phyloP scores from a whole-genome alignment of 179 eudicot species.

The Heliamphora pulchella region DNA sequence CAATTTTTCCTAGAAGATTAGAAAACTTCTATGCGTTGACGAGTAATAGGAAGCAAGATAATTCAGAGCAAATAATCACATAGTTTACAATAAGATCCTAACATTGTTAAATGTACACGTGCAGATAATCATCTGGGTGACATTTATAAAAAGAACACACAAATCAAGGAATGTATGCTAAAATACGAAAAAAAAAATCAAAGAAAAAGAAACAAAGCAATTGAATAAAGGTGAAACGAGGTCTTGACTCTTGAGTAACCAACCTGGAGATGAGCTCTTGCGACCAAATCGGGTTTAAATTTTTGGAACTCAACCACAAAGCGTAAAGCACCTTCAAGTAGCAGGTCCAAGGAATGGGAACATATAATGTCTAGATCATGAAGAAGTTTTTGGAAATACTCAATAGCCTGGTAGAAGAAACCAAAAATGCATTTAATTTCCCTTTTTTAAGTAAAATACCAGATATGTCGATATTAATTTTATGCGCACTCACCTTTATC shows the following conservation, averaged over 20 bases:
- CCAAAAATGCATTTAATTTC: conserved; percentile 5
- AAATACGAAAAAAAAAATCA: neutral
- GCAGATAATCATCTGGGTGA: neutral
- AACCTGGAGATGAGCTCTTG: conserved; percentile 92
- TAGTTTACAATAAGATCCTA: neutral
- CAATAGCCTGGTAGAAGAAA: conserved; percentile 58
- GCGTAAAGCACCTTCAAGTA: conserved; percentile 55
- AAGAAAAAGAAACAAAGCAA: neutral
- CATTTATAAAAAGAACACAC: neutral
- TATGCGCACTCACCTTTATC: conserved; percentile 52
- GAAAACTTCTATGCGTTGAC: neutral
- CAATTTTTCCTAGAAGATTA: neutral
- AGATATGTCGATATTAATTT: neutral
- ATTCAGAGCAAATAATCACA: neutral
- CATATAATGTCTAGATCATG: conserved; percentile 75
- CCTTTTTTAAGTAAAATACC: neutral
- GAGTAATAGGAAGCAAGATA: neutral
- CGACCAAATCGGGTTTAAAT: conserved; percentile 83
- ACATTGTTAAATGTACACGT: neutral
- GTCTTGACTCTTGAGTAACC: conserved; percentile 14
- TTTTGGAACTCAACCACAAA: conserved; percentile 84
- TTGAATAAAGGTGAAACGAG: neutral
- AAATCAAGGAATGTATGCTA: neutral
- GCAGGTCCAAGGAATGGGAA: conserved; percentile 67
- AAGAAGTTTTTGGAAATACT: conserved; percentile 85